Evolutionary conservation across 768 basidiomycete species (phyloP), one percentile per base, ranked within the genome.

Genomic region (Lentinula lateritia): DNA sequence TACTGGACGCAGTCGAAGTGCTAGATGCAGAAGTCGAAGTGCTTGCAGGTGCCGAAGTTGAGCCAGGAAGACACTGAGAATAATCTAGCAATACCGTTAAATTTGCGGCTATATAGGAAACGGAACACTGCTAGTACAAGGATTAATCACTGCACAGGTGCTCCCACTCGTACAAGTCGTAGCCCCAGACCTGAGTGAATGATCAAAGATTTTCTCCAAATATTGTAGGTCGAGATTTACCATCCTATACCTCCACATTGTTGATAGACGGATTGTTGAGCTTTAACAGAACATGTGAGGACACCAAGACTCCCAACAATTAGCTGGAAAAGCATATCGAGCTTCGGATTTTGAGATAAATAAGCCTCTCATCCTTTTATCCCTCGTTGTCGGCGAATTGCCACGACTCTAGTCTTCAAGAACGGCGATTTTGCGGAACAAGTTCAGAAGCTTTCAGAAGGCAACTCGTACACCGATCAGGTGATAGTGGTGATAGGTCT

Each of bases 201-300:
- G 16, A 53, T 60, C 45, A 46, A 23, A n/a, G 6, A 35, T 10
- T 12, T 15, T 15, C 4, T 3, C 10, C 6, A 48, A 12, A 12
- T 18, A 61, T 42, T 13, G 3, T 46, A 12, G 53, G 20, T 13
- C 4, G 6, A n/a, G 5, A 32, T n/a, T 46, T 66, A 79, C 81
- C 82, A 82, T 71, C 78, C 79, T 36, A 72, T 77, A 23, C 82
- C 81, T 45, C 81, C 82, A 60, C 82, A 82, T 65, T 83, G 80
- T n/a, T 64, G 70, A 63, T 79, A 80, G 12, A 77, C 62, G 2
- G 73, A 67, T 61, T 77, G 75, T 58, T 81, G 79, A 20, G 79
- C 76, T n/a, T 64, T 53, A 32, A 65, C 72, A 48, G 12, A 7
- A 53, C 61, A 32, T 58, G 59, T 61, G 18, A 72, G 46, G 20